phyloP scores from a whole-genome alignment of 176 grass and related monocot species.

The Phragmites australis region DNA sequence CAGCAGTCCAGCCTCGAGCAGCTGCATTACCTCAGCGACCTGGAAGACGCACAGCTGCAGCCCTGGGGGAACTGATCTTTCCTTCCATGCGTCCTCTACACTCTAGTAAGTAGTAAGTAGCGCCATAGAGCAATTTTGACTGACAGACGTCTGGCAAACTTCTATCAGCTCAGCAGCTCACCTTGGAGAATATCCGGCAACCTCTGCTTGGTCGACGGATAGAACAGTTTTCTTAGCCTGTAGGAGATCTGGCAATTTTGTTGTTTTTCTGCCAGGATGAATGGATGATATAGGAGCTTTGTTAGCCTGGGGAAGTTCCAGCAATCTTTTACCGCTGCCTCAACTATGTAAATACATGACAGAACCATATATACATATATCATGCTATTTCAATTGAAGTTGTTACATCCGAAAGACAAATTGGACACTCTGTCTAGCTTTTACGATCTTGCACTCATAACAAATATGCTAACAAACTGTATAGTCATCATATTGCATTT shows the following conservation, averaged over 20 bases:
- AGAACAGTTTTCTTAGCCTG: background rate
- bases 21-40: background rate
- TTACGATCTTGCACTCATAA: background rate
- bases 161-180: background rate
- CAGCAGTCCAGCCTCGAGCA: background rate
- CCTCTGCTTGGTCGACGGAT: background rate
- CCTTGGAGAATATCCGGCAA: background rate
- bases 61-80: background rate
- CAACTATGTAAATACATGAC: background rate
- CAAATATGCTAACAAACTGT: background rate
- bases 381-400: background rate
- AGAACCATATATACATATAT: background rate
- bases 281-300: background rate
- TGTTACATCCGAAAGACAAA: background rate
- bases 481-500: background rate
- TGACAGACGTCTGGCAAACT: background rate
- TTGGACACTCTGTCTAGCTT: background rate
- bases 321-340: background rate
- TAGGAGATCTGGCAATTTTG: background rate
- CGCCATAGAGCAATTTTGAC: conserved; percentile 12
- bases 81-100: background rate
- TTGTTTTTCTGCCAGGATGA: background rate
- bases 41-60: background rate
- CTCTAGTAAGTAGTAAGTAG: background rate
- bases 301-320: background rate